These are phyloP conservation scores for Sherardia arvensis DNA, from an alignment of 257 asterid genomes.

Conservation along the genomic window DNA sequence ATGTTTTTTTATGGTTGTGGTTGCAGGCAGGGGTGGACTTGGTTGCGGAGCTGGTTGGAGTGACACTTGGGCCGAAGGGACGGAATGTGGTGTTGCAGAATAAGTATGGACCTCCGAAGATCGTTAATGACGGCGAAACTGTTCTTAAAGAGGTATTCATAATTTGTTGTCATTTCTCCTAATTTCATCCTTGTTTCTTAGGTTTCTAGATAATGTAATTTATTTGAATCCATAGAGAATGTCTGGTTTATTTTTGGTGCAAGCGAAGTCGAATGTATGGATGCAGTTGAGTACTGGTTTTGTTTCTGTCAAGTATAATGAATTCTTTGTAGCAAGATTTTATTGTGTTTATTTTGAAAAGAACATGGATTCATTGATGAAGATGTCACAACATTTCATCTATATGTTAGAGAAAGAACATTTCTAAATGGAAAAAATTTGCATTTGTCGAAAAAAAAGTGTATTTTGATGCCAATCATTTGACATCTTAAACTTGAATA, in stretches of 20 bases:
- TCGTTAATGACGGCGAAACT: conserved; percentile 89
- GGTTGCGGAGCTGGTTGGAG: conserved; percentile 81
- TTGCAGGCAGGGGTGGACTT: conserved; percentile 63
- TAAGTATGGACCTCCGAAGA: conserved; percentile 92
- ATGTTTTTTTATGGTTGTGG: conserved; percentile 3
- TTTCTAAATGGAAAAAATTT: not conserved
- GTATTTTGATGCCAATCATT: not conserved
- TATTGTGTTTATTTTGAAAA: not conserved
- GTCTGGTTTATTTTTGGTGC: not conserved
- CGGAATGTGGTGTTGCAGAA: conserved; percentile 86
- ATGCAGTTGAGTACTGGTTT: not conserved
- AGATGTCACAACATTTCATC: not conserved
- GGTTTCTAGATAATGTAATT: not conserved
- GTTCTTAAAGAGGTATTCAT: conserved; percentile 66
- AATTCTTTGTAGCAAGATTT: not conserved
- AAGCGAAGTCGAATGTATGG: too few species aligned
- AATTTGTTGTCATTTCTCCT: not conserved
- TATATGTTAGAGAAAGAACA: not conserved
- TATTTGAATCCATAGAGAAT: not conserved
- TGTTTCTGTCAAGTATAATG: not conserved
- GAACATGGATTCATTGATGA: not conserved
- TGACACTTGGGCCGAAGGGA: conserved; percentile 86
- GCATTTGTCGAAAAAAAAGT: not conserved
- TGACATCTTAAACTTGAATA: not conserved
- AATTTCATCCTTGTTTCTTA: not conserved